These are phyloP conservation scores for Herpotrichia juniperi DNA, from an alignment of 2,329 filamentous ascomycete species.

Conservation along the genomic window DNA sequence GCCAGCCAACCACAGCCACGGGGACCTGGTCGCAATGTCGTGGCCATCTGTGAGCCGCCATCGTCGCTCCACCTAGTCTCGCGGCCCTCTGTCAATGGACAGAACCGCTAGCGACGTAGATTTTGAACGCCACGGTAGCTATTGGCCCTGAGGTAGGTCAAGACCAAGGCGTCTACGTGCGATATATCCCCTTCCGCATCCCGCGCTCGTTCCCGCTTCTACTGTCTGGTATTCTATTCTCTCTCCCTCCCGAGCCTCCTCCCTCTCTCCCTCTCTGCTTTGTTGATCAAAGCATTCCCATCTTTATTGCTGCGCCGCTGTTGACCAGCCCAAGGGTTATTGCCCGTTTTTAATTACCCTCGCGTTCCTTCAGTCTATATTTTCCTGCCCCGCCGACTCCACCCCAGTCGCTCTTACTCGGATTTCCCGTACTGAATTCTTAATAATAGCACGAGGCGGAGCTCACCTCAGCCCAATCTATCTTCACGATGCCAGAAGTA, in stretches of 20 bases:
- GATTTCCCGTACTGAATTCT: conserved; percentile 37
- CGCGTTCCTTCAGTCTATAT: conserved; percentile 20
- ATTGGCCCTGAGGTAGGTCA: conserved; percentile 26
- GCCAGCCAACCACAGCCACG: conserved; percentile 34
- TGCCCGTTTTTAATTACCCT: conserved; percentile 41
- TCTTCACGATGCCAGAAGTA: conserved; percentile 53
- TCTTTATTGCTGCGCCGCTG: conserved; percentile 46
- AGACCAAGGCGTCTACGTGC: conserved; percentile 35
- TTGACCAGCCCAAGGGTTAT: conserved; percentile 51
- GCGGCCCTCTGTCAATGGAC: conserved; percentile 33
- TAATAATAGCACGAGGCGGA: conserved; percentile 45
- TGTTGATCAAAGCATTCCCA: conserved; percentile 53
- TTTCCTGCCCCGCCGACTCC: conserved; percentile 23
- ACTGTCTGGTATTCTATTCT: conserved; percentile 44
- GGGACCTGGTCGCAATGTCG: conserved; percentile 33
- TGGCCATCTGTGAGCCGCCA: conserved; percentile 44
- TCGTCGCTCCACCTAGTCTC: conserved; percentile 30
- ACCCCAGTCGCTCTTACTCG: conserved; percentile 24
- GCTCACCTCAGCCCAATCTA: conserved; percentile 42
- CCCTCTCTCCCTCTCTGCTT: conserved; percentile 36
- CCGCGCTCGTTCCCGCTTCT: conserved; percentile 32
- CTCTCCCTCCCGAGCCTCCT: conserved; percentile 32
- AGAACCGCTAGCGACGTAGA: conserved; percentile 35
- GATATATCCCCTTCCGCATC: conserved; percentile 40
- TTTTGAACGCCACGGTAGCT: conserved; percentile 34